Percentiles rank a stretch among this genome's conserved stretches.
Conservation (phyloP, 1,139 yeast species). For the Blastobotrys serpentis region DNA sequence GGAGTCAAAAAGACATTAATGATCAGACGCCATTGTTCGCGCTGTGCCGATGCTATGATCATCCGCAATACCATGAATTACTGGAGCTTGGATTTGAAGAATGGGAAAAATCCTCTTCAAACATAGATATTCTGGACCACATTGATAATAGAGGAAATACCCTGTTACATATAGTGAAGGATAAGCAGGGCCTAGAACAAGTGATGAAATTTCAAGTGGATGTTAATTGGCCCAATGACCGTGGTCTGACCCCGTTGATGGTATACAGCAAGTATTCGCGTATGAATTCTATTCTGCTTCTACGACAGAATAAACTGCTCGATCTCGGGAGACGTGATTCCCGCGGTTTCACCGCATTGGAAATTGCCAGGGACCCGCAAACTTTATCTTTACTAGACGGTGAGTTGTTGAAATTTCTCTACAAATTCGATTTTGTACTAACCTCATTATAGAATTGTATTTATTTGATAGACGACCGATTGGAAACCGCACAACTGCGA, state of each 20-base stretch:
- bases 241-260: slow-evolving; percentile 67
- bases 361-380: slow-evolving; percentile 48
- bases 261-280: slow-evolving; percentile 70
- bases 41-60: slow-evolving; percentile 79
- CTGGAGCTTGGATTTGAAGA: slow-evolving; percentile 49
- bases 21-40: slow-evolving; percentile 81
- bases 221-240: slow-evolving; percentile 61
- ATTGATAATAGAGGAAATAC: slow-evolving; percentile 74
- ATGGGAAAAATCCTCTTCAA: slow-evolving; percentile 29
- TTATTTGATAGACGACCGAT: slow-evolving; percentile 20
- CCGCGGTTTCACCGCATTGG: slow-evolving; percentile 47
- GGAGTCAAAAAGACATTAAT: slow-evolving; percentile 67
- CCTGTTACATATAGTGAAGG: slow-evolving; percentile 64
- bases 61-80: slow-evolving; percentile 55
- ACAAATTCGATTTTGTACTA: too few relatives aligned
- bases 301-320: slow-evolving; percentile 30
- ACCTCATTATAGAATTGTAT: slow-evolving; percentile 19
- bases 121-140: slow-evolving; percentile 48
- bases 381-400: slow-evolving; percentile 50
- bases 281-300: slow-evolving; percentile 51
- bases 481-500: slow-evolving; percentile 27
- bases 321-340: slow-evolving; percentile 34
- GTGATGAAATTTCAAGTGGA: slow-evolving; percentile 47
- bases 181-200: slow-evolving; percentile 42
- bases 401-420: too few relatives aligned